These are phyloP conservation scores for Eucalyptus tenuipes DNA, from an alignment of 345 rosid genomes.

Conservation along the genomic window DNA sequence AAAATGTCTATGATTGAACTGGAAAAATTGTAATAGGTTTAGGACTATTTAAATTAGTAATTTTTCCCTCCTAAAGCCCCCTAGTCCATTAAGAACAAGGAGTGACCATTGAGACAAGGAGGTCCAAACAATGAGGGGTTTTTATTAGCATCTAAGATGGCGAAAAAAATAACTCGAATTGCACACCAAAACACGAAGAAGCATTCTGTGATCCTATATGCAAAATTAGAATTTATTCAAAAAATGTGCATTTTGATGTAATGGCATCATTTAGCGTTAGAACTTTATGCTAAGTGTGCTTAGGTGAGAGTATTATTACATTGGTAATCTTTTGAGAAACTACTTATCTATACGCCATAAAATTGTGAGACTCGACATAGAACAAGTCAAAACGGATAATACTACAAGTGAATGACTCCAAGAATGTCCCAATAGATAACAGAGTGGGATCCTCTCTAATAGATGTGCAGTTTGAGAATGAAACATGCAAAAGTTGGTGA, in stretches of 20 bases:
- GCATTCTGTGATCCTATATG: background rate
- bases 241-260: background rate
- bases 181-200: background rate
- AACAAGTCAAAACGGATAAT: background rate
- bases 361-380: background rate
- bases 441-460: background rate
- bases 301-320: background rate
- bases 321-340: background rate
- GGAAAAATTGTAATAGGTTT: too few species aligned
- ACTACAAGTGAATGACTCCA: background rate
- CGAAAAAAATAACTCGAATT: background rate
- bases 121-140: background rate
- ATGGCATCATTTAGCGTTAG: background rate
- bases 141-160: background rate
- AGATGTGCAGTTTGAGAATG: background rate
- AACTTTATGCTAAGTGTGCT: background rate
- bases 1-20: too few species aligned
- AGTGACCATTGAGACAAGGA: background rate
- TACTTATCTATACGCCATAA: background rate
- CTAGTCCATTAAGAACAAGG: background rate
- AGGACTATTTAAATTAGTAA: too few species aligned
- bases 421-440: background rate
- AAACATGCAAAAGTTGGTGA: background rate
- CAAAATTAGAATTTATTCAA: background rate
- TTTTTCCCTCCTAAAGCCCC: too few species aligned